Conservation (phyloP, 495 filamentous ascomycete species). For the Hypoxylon intermedium region DNA sequence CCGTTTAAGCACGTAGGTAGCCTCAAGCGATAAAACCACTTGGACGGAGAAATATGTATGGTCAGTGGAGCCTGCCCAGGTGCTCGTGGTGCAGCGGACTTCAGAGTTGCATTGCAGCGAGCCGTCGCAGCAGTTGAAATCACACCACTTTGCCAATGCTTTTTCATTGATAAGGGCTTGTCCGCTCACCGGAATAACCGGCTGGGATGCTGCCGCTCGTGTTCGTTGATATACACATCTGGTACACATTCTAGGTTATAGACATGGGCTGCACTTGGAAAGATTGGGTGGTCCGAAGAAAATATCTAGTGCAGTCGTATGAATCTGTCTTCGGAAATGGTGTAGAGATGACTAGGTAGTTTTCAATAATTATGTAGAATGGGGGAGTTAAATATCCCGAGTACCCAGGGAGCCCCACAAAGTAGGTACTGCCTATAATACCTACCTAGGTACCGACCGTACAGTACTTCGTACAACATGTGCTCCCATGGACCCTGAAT, state of each 20-base stretch:
- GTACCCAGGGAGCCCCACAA: too few relatives aligned
- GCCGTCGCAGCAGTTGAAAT: conserved; percentile 22
- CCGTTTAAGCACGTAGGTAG: conserved; percentile 31
- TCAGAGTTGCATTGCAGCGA: conserved; percentile 28
- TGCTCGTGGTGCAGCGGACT: conserved; percentile 6
- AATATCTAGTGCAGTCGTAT: too few relatives aligned
- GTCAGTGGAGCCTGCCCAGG: conserved; percentile 6
- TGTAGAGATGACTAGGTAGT: too few relatives aligned
- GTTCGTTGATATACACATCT: not conserved
- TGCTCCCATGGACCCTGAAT: not conserved
- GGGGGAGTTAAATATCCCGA: too few relatives aligned
- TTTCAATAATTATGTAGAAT: too few relatives aligned
- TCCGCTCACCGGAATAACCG: conserved; percentile 11
- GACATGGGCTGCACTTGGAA: too few relatives aligned
- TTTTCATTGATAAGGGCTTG: conserved; percentile 25
- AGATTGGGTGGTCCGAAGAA: too few relatives aligned
- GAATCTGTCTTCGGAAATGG: too few relatives aligned
- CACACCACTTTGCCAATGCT: conserved; percentile 18
- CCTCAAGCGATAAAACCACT: conserved; percentile 33
- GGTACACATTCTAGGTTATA: not conserved
- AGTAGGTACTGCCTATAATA: too few relatives aligned
- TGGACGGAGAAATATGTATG: conserved; percentile 7
- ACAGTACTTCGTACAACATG: too few relatives aligned
- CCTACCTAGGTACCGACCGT: too few relatives aligned
- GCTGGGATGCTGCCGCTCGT: not conserved